Base-by-base conservation (phyloP, 1,139 yeast species). In the Diutina neorugosa region DNA sequence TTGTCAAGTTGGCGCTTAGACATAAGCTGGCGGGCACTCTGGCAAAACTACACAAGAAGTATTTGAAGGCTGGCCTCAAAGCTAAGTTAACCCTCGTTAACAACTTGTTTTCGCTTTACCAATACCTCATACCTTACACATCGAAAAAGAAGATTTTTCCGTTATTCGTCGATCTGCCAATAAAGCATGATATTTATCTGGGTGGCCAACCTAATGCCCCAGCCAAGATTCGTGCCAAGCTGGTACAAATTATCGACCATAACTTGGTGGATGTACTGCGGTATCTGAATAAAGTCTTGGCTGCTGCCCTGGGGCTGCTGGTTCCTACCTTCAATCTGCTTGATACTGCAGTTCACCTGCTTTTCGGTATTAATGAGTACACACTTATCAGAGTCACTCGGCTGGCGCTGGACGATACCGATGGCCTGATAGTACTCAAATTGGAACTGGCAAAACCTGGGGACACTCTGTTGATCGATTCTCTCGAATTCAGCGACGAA, bases 381-480 rank as follows among this genome's bases (percentile, higher is more conserved):
- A 69, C 81, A 0, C 60, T 79, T 27, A 68, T 79, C 7, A 65
- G 84, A 54, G 76, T 79, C 5, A 78, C 84, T 1, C 65, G 83
- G 55, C 78, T 82, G 1, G 78, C 82, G 6, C 76, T 81, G 5
- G 69, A 70, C 42, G 81, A 77, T 56, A 63, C 65, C 44, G 80
- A 78, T 23, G 81, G 82, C 1, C 72, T 81, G 12, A 69, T 73
- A 7, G 65, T 78, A 3, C 64, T 79, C 49, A 79, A 79, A 59
- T 65, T 79, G 52, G 84, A 79, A 61, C 76, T 82, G 0, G 80
- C 81, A 0, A 70, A 66, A 55, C 80, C 82, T 0, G 83, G 84
- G 2, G 80, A 78, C 55, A 59, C 62, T n/a, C 69, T 68, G 58
- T 62, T 79, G 51, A 71, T 78, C 53, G 84, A 79, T 60, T 76